Conservation (phyloP, 2,329 filamentous ascomycete species). For the Dactylonectria estremocensis region DNA sequence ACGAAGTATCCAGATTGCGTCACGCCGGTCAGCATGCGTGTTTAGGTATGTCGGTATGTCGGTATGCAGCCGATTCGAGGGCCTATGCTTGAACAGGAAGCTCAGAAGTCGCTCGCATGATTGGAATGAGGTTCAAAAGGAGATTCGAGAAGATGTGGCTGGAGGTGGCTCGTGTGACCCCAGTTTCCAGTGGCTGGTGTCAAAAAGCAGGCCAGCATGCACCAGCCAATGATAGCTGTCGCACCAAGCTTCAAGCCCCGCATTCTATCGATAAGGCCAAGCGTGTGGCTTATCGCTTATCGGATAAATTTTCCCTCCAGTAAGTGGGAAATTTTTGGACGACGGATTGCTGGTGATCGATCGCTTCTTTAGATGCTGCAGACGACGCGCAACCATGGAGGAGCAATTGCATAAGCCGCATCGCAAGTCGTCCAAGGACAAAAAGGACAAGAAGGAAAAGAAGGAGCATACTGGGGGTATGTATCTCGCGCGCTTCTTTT, state of each 20-base stretch:
- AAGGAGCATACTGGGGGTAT: conserved; percentile 69
- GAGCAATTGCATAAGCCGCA: conserved; percentile 89
- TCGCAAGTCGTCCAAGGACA: conserved; percentile 69
- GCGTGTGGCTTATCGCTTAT: conserved; percentile 30
- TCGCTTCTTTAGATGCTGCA: conserved; percentile 37
- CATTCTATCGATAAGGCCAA: conserved; percentile 40
- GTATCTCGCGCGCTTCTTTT: conserved; percentile 32
- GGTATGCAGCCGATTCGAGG: conserved; percentile 7
- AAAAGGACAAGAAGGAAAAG: conserved; percentile 87
- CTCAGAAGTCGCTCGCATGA: conserved; percentile 8
- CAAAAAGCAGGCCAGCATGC: background rate
- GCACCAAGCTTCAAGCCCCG: conserved; percentile 11
- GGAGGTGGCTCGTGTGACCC: conserved; percentile 22
- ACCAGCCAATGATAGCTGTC: conserved; percentile 7
- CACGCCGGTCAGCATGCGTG: conserved; percentile 14
- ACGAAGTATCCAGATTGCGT: conserved; percentile 13
- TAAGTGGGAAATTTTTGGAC: conserved; percentile 46
- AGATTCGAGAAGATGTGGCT: conserved; percentile 8
- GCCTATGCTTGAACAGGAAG: conserved; percentile 43
- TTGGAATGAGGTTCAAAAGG: background rate
- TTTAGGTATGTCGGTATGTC: conserved; percentile 13
- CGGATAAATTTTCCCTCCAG: conserved; percentile 44
- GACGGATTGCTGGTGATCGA: conserved; percentile 39
- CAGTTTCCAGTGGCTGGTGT: conserved; percentile 8
- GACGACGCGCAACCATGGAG: conserved; percentile 73